Percentiles rank a stretch among this genome's conserved stretches.
Conservation (phyloP, 208 protist species). For the Leishmania guyanensis region DNA sequence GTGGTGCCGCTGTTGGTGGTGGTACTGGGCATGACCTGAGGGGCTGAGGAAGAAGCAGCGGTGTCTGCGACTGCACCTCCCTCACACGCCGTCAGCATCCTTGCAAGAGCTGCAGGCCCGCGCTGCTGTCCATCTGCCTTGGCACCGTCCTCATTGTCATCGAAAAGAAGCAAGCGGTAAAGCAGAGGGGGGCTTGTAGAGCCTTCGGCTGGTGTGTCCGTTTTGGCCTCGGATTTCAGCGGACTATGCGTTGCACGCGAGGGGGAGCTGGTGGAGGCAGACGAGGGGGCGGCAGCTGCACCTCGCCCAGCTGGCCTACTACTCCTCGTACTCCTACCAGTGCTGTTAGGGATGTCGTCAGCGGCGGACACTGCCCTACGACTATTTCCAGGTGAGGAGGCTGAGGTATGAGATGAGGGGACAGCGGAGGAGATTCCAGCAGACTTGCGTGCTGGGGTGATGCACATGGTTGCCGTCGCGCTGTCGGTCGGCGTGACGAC, state of each 20-base stretch:
- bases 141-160: conserved; percentile 2
- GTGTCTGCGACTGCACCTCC: neutral
- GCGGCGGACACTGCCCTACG: neutral
- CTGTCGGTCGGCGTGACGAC: neutral
- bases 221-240: neutral
- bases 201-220: neutral
- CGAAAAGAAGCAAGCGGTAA: neutral
- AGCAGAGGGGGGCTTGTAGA: neutral
- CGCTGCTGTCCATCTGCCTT: neutral
- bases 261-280: neutral
- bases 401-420: neutral
- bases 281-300: neutral
- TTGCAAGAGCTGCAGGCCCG: neutral
- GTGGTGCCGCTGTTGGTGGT: neutral
- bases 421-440: neutral
- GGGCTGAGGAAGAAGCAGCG: neutral
- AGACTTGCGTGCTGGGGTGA: neutral
- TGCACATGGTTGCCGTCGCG: neutral
- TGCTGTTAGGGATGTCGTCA: neutral
- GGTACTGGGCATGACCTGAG: neutral
- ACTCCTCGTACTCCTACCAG: neutral
- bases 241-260: neutral
- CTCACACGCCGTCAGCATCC: neutral
- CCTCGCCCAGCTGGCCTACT: neutral
- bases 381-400: neutral